A percentile compares a stretch with the other conserved stretches of the same genome.
Conservation (phyloP, 129 eudicot genomes). For the Oenanthe sinensis region DNA sequence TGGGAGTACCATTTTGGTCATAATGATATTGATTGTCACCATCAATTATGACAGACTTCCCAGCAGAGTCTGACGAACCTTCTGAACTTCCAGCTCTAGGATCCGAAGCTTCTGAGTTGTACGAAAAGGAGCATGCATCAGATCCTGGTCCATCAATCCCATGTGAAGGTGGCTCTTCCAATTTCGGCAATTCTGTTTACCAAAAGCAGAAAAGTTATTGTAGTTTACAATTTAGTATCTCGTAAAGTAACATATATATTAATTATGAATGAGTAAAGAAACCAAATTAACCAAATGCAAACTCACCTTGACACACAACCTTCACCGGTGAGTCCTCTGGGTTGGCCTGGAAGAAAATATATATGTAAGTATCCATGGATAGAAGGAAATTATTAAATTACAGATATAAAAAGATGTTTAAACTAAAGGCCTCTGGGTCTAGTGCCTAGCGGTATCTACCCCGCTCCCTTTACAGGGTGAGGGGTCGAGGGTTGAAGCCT, state of each 20-base stretch:
- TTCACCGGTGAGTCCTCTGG: constrained; percentile 21
- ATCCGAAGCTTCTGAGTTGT: constrained; percentile 35
- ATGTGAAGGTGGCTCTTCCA: constrained; percentile 3
- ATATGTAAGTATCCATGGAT: constrained; percentile 5
- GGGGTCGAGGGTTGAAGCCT: neutral
- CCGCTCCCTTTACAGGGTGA: neutral
- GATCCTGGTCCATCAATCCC: constrained; percentile 25
- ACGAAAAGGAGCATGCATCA: constrained; percentile 20
- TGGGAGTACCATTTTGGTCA: constrained; percentile 30
- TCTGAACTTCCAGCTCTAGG: constrained; percentile 25
- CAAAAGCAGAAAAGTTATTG: neutral
- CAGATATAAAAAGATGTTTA: neutral
- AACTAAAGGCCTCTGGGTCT: neutral
- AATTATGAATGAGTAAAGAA: constrained; percentile 6
- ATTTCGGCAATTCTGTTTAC: constrained; percentile 10
- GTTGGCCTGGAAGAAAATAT: constrained; percentile 28
- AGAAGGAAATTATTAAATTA: neutral
- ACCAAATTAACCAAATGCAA: constrained; percentile 18
- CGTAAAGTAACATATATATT: neutral
- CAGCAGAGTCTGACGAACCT: constrained; percentile 32
- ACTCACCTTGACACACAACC: constrained; percentile 21
- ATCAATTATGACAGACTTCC: constrained; percentile 23
- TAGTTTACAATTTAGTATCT: neutral
- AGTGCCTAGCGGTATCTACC: neutral
- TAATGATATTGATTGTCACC: constrained; percentile 27